Evolutionary conservation across 345 rosid species (phyloP).

Genomic region (Capsella bursapastoris): DNA sequence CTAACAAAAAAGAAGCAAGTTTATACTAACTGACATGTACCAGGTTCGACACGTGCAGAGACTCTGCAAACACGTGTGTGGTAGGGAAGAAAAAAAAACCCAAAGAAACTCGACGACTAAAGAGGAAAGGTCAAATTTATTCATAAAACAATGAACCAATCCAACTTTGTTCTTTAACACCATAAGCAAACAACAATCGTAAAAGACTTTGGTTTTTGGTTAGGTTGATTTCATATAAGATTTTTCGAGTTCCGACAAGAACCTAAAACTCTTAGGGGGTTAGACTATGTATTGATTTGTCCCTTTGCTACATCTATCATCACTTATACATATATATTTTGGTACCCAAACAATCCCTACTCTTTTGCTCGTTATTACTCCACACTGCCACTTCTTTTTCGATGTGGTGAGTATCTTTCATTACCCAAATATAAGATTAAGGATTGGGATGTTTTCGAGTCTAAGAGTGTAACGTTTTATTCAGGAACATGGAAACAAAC

Average conservation of each 20-base stretch:
- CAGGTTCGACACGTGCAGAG: constrained; percentile 47
- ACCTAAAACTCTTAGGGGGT: constrained; percentile 34
- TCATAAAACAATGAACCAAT: background rate
- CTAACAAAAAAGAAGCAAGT: constrained; percentile 2
- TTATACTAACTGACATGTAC: constrained; percentile 39
- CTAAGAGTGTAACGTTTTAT: constrained; percentile 16
- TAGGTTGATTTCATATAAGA: constrained; percentile 23
- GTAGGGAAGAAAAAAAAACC: too few relatives aligned
- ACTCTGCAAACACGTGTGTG: constrained; percentile 42
- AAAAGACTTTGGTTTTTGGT: constrained; percentile 8
- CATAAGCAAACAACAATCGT: constrained; percentile 13
- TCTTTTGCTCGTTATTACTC: constrained; percentile 15
- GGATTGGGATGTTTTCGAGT: constrained; percentile 12
- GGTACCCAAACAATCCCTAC: constrained; percentile 25
- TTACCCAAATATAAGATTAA: constrained; percentile 3
- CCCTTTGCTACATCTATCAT: constrained; percentile 21
- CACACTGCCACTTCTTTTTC: constrained; percentile 10
- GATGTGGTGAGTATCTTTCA: constrained; percentile 13
- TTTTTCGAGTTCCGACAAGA: constrained; percentile 35
- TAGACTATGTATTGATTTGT: constrained; percentile 24
- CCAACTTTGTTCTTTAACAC: background rate
- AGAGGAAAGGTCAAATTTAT: constrained; percentile 7
- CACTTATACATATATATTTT: background rate
- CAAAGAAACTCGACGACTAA: constrained; percentile 4
- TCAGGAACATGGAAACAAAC: constrained; percentile 33